These are phyloP conservation scores for Ceriops tagal DNA, from an alignment of 345 rosid species.

Conservation along the genomic window DNA sequence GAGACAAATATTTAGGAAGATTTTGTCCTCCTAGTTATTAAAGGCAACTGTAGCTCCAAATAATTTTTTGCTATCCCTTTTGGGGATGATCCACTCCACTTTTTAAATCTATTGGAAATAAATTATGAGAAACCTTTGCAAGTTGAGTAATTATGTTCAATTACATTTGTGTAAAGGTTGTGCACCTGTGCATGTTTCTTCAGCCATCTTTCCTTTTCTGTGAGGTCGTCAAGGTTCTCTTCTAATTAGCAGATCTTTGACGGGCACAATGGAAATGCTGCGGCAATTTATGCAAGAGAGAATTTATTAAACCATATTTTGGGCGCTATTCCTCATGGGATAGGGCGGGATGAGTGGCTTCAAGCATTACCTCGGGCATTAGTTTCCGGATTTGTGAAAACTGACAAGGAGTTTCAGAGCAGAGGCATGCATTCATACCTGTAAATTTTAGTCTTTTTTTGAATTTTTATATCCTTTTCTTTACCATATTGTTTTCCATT, in stretches of 20 bases:
- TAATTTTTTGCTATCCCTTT: not conserved
- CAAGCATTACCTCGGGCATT: constrained; percentile 84
- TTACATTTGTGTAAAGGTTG: not conserved
- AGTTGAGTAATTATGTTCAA: not conserved
- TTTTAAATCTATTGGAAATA: not conserved
- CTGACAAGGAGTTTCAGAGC: constrained; percentile 89
- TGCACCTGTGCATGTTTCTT: constrained; percentile 10
- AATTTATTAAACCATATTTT: constrained; percentile 61
- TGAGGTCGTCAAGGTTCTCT: constrained; percentile 4
- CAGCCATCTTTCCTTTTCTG: constrained; percentile 5
- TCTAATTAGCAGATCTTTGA: constrained; percentile 65
- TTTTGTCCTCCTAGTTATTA: not conserved
- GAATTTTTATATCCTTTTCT: not conserved
- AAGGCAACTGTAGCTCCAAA: not conserved
- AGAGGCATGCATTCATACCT: constrained; percentile 44
- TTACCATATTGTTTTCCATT: not conserved
- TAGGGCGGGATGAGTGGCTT: constrained; percentile 84
- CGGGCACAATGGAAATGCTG: constrained; percentile 93
- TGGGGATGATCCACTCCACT: not conserved
- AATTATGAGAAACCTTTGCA: not conserved
- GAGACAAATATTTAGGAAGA: not conserved
- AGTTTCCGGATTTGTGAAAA: constrained; percentile 90
- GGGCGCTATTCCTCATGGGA: constrained; percentile 68
- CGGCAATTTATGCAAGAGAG: constrained; percentile 76
- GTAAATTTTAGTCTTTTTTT: not conserved